phyloP scores from a whole-genome alignment of 2,329 filamentous ascomycete species.

The Monilinia laxa region DNA sequence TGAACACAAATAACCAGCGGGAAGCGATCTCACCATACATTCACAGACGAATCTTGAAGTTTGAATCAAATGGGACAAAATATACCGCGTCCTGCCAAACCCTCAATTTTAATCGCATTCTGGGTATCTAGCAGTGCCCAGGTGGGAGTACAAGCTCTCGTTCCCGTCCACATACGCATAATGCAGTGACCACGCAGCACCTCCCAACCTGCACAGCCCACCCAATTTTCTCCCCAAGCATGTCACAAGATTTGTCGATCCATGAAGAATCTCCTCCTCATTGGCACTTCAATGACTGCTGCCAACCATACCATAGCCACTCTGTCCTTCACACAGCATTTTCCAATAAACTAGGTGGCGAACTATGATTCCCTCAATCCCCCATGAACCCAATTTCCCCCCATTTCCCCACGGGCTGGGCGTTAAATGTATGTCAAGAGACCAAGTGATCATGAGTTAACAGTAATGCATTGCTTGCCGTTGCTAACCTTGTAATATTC shows the following conservation, averaged over 20 bases:
- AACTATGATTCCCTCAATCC: slow-evolving; percentile 2
- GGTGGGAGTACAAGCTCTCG: neutral
- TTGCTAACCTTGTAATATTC: neutral
- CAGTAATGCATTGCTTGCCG: neutral
- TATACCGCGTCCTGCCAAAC: neutral
- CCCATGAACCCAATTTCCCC: neutral
- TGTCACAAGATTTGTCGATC: slow-evolving; percentile 11
- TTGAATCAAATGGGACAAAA: neutral
- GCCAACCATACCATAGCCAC: slow-evolving; percentile 8
- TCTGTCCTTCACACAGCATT: slow-evolving; percentile 12
- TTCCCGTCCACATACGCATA: neutral
- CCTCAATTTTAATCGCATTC: neutral
- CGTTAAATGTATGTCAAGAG: neutral
- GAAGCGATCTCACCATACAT: too few species aligned
- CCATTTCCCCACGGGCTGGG: slow-evolving; percentile 3
- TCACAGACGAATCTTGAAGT: too few species aligned
- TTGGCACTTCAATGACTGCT: neutral
- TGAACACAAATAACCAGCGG: too few species aligned
- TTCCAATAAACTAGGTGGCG: slow-evolving; percentile 9
- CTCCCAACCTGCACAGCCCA: neutral
- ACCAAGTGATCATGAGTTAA: slow-evolving; percentile 16
- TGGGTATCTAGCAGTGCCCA: neutral
- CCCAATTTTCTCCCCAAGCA: neutral
- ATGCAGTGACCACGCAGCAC: neutral
- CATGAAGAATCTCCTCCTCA: neutral